Evolutionary conservation across 1,284 basidiomycete species (phyloP), one percentile per base, ranked within the genome.

Genomic region (Tilletia walkeri): DNA sequence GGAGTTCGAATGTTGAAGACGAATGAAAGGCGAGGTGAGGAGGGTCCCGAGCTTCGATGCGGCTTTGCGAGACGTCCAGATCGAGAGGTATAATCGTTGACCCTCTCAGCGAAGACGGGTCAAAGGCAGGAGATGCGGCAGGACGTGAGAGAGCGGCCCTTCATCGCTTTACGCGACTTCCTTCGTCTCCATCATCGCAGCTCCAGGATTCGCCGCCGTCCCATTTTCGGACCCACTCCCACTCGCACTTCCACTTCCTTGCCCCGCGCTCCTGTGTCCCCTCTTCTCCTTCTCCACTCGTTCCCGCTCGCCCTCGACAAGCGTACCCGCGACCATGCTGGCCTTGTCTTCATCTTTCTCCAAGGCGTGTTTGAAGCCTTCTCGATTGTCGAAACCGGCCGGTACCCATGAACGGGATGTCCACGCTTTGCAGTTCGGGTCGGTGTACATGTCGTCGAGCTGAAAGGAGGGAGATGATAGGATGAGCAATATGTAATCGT

Each of bases 391-490:
- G 70, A 76, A 78, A 24, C 82, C 78, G 12, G 75, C 74, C 2
- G 85, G 85, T 3, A 82, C 78, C 84, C 85, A 85, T 66, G 77
- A 82, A 48, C 86, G 77, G 16, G 89, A 90, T 38, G 86, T 90
- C 90, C 89, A 91, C 5, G 90, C 88, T 80, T 88, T 90, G 85
- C 88, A 88, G 2, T 82, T 80, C 7, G 88, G 87, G 82, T 91
- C 90, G 80, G 88, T 88, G 85, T 91, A 92, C 91, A 92, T 91
- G 86, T 86, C 85, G 80, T 92, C 89, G 66, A 92, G 89, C 50
- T 53, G 50, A n/a, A 18, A 53, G 24, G 50, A 7, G 6, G 6
- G 18, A 30, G 7, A 53, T n/a, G 50, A 45, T 5, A 5, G 41
- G 41, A 45, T 45, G 9, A 45, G 41, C 14, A 14, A 14, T 9